Conservation (phyloP, 1,284 basidiomycete species). For the Malassezia nana region DNA sequence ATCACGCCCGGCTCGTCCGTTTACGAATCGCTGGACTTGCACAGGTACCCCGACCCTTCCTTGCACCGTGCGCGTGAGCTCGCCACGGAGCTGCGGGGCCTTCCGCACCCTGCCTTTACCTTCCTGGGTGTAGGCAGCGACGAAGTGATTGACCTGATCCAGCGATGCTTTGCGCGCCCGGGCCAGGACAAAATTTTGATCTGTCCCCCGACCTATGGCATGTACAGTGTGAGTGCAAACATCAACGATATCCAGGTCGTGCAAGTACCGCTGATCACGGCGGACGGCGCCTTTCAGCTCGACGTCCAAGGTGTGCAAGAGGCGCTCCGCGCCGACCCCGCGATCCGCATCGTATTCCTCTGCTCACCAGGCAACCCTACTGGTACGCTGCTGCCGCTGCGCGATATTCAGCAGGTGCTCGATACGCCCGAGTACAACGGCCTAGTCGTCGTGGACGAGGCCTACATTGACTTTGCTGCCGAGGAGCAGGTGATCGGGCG, state of each 20-base stretch:
- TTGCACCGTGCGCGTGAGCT: slow-evolving; percentile 68
- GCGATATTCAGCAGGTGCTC: slow-evolving; percentile 62
- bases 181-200: slow-evolving; percentile 61
- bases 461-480: slow-evolving; percentile 83
- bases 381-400: slow-evolving; percentile 71
- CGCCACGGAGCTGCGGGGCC: slow-evolving; percentile 57
- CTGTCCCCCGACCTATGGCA: slow-evolving; percentile 87
- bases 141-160: slow-evolving; percentile 89
- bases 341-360: slow-evolving; percentile 81
- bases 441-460: slow-evolving; percentile 88
- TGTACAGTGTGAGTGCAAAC: slow-evolving; percentile 90
- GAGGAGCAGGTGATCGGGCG: slow-evolving; percentile 33
- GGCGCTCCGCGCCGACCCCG: slow-evolving; percentile 28
- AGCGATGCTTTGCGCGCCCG: slow-evolving; percentile 76
- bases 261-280: slow-evolving; percentile 66
- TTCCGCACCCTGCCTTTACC: slow-evolving; percentile 54
- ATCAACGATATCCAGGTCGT: slow-evolving; percentile 84
- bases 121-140: slow-evolving; percentile 95
- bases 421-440: slow-evolving; percentile 76
- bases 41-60: slow-evolving; percentile 78
- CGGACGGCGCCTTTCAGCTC: slow-evolving; percentile 66
- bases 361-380: slow-evolving; percentile 98
- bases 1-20: slow-evolving; percentile 50
- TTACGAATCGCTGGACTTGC: slow-evolving; percentile 50
- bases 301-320: slow-evolving; percentile 42